These are phyloP conservation scores for Claviceps purpurea DNA, from an alignment of 2,329 filamentous ascomycete species.

Conservation along the genomic window DNA sequence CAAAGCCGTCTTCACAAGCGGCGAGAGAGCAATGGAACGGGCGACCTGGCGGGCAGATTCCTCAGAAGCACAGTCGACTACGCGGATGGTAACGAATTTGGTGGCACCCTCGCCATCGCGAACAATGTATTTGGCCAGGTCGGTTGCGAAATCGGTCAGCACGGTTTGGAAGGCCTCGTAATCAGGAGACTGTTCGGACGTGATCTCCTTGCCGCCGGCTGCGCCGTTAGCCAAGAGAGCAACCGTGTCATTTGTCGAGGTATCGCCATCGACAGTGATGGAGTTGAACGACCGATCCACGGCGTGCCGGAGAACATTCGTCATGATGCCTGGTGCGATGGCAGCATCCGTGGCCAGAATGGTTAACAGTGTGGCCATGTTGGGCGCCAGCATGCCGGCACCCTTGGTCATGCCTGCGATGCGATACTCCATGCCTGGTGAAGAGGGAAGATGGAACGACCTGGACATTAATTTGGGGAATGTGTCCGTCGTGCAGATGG, in stretches of 20 bases:
- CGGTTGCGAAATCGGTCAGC: constrained; percentile 64
- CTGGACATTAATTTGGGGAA: constrained; percentile 90
- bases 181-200: constrained; percentile 40
- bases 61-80: constrained; percentile 58
- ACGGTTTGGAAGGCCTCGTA: constrained; percentile 58
- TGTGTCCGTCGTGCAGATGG: constrained; percentile 96
- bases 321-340: constrained; percentile 54
- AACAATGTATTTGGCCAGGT: constrained; percentile 84
- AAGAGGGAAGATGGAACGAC: constrained; percentile 72
- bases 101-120: constrained; percentile 95
- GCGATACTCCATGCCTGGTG: constrained; percentile 59
- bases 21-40: constrained; percentile 76
- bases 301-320: constrained; percentile 56
- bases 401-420: constrained; percentile 96
- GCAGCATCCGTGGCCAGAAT: constrained; percentile 87
- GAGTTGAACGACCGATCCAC: constrained; percentile 85
- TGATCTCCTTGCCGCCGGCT: constrained; percentile 57
- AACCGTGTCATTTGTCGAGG: constrained; percentile 92
- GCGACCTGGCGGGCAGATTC: constrained; percentile 66
- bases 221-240: constrained; percentile 92
- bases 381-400: constrained; percentile 97
- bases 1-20: constrained; percentile 90
- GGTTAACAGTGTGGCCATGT: constrained; percentile 92
- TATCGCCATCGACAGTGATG: constrained; percentile 94
- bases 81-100: constrained; percentile 90